Evolutionary conservation across 2,329 filamentous ascomycete species (phyloP).

Genomic region (Penicillium sp.): DNA sequence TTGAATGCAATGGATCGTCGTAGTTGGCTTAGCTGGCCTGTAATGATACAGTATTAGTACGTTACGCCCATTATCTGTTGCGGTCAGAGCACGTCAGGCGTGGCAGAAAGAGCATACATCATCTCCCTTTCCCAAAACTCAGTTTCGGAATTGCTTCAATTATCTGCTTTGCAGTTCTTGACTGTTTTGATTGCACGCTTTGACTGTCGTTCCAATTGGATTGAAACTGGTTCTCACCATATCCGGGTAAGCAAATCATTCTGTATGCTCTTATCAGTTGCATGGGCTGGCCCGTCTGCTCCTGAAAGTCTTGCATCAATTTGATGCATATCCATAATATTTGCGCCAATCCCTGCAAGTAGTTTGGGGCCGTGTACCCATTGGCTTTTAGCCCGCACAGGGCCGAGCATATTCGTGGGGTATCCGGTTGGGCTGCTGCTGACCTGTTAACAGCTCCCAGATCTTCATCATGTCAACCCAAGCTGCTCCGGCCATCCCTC

Average conservation of each 20-base stretch:
- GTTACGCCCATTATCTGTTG: conserved; percentile 15
- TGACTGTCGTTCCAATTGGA: conserved; percentile 13
- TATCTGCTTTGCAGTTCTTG: conserved; percentile 7
- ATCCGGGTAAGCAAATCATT: conserved; percentile 25
- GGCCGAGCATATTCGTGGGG: not conserved
- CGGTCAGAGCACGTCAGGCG: conserved; percentile 37
- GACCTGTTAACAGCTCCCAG: conserved; percentile 6
- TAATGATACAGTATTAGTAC: conserved; percentile 26
- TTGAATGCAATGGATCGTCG: not conserved
- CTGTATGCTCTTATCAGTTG: conserved; percentile 16
- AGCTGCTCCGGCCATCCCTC: conserved; percentile 58
- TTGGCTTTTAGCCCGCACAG: not conserved
- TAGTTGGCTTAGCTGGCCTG: conserved; percentile 5
- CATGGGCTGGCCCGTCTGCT: not conserved
- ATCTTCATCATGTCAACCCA: conserved; percentile 39
- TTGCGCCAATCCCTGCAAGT: conserved; percentile 2
- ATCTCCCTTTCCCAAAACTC: conserved; percentile 20
- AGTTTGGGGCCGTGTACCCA: not conserved
- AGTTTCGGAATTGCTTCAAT: conserved; percentile 14
- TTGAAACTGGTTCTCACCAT: not conserved
- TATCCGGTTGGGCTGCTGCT: conserved; percentile 15
- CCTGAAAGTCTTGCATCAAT: not conserved
- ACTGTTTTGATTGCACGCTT: not conserved
- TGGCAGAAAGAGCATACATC: conserved; percentile 39
- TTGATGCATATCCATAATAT: conserved; percentile 1